These are phyloP conservation scores for Phytopythium cucurbitacearum DNA, from an alignment of 352 stramenopile species.

Conservation along the genomic window DNA sequence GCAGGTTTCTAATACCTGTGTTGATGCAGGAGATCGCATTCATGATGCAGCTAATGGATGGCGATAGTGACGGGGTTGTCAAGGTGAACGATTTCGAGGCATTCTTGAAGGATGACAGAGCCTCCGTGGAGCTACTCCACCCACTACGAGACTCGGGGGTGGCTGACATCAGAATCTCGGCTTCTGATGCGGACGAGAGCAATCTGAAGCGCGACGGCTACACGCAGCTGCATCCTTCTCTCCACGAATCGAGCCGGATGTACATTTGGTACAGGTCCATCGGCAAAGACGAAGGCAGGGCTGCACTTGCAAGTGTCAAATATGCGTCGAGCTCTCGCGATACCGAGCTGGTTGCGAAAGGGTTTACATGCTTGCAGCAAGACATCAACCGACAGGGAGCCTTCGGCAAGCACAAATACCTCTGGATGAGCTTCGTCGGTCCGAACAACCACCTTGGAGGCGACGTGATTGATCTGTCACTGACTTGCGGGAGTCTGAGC, in stretches of 20 bases:
- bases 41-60: slow-evolving; percentile 64
- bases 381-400: slow-evolving; percentile 54
- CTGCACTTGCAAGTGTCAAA: slow-evolving; percentile 60
- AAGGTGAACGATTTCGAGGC: slow-evolving; percentile 70
- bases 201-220: slow-evolving; percentile 56
- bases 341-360: slow-evolving; percentile 67
- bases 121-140: slow-evolving; percentile 45
- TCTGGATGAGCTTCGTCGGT: slow-evolving; percentile 61
- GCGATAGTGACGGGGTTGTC: slow-evolving; percentile 55
- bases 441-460: slow-evolving; percentile 40
- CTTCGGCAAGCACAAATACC: slow-evolving; percentile 76
- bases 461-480: slow-evolving; percentile 61
- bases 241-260: slow-evolving; percentile 44
- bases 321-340: slow-evolving; percentile 59
- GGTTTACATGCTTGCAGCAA: slow-evolving; percentile 73
- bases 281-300: slow-evolving; percentile 52
- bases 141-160: slow-evolving; percentile 41
- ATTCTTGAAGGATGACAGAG: slow-evolving; percentile 66
- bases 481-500: slow-evolving; percentile 60
- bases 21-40: slow-evolving; percentile 50
- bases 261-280: slow-evolving; percentile 62
- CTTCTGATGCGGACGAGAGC: slow-evolving; percentile 55
- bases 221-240: slow-evolving; percentile 42
- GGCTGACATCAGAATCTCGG: slow-evolving; percentile 59
- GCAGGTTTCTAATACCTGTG: neutral